phyloP scores from a whole-genome alignment of 768 basidiomycete genomes.

The Mycena albidolilacea region DNA sequence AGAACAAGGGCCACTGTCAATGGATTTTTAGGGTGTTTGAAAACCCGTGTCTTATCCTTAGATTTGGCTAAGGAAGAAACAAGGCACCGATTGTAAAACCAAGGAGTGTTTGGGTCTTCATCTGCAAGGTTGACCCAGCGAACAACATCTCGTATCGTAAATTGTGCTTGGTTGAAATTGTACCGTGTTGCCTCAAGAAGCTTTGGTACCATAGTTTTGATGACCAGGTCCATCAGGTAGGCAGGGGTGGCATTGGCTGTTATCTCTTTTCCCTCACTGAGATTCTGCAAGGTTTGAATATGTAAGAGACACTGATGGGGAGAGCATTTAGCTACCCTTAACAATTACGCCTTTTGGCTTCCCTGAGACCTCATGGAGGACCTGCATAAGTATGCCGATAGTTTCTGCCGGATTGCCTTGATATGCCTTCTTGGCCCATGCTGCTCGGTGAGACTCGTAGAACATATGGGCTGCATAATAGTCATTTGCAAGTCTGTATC shows the following conservation, averaged over 20 bases:
- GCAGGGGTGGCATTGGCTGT: constrained; percentile 3
- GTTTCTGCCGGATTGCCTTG: neutral
- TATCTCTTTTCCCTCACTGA: constrained; percentile 20
- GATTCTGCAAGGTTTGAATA: constrained; percentile 6
- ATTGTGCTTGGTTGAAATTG: neutral
- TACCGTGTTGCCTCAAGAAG: neutral
- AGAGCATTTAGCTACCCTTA: too few relatives aligned
- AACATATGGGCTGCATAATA: too few relatives aligned
- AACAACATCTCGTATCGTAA: constrained; percentile 7
- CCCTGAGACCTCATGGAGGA: neutral
- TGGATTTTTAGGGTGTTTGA: too few relatives aligned
- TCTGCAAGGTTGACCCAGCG: constrained; percentile 15
- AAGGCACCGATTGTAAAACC: constrained; percentile 1
- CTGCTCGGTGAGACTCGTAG: too few relatives aligned
- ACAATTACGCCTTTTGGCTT: neutral
- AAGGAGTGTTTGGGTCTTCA: neutral
- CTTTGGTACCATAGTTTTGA: neutral
- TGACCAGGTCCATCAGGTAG: neutral
- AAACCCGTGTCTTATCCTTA: too few relatives aligned
- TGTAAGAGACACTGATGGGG: too few relatives aligned
- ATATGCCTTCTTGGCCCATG: too few relatives aligned
- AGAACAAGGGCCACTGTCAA: too few relatives aligned
- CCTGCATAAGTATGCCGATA: constrained; percentile 7
- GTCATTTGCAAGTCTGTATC: too few relatives aligned
- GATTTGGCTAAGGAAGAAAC: too few relatives aligned